A percentile compares a stretch with the other conserved stretches of the same genome.
phyloP scores from a whole-genome alignment of 2,329 filamentous ascomycete genomes.

The Xylaria arbuscula region DNA sequence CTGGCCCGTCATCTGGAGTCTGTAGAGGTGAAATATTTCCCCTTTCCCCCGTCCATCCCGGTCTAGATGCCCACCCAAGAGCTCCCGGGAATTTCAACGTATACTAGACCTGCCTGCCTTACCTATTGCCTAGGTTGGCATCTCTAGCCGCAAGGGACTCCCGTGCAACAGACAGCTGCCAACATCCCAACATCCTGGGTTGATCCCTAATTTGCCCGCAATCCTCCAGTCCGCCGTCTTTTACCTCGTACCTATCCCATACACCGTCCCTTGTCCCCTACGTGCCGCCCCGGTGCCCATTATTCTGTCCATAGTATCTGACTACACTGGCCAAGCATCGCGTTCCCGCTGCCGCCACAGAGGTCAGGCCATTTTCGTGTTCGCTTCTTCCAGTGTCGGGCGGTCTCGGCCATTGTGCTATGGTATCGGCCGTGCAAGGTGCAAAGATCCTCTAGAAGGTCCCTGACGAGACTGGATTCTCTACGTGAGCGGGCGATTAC shows the following conservation, averaged over 20 bases:
- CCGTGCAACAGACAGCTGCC: conserved; percentile 26
- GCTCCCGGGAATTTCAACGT: conserved; percentile 17
- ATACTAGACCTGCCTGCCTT: conserved; percentile 7
- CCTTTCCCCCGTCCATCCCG: conserved; percentile 30
- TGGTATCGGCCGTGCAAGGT: conserved; percentile 41
- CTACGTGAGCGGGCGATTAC: conserved; percentile 29
- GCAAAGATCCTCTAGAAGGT: conserved; percentile 29
- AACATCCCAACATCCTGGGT: conserved; percentile 12
- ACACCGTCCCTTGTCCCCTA: conserved; percentile 8
- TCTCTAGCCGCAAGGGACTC: conserved; percentile 36
- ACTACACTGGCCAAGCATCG: conserved; percentile 34
- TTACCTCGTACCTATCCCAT: conserved; percentile 22
- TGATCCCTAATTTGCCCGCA: conserved; percentile 34
- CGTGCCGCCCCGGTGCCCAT: conserved; percentile 14
- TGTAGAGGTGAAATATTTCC: conserved; percentile 26
- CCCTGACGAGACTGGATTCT: conserved; percentile 31
- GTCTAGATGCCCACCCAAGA: conserved; percentile 22
- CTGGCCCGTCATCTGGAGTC: conserved; percentile 12
- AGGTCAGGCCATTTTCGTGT: conserved; percentile 49
- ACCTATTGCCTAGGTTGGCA: conserved; percentile 31
- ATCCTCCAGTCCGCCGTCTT: conserved; percentile 22
- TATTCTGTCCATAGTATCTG: conserved; percentile 16
- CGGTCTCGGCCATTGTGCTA: conserved; percentile 49
- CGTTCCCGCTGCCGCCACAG: conserved; percentile 39
- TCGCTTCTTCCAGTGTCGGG: conserved; percentile 47